A percentile compares a stretch with the other conserved stretches of the same genome.
These are phyloP conservation scores for Cymbidium sinense DNA, from an alignment of 106 monocot species.

Conservation along the genomic window DNA sequence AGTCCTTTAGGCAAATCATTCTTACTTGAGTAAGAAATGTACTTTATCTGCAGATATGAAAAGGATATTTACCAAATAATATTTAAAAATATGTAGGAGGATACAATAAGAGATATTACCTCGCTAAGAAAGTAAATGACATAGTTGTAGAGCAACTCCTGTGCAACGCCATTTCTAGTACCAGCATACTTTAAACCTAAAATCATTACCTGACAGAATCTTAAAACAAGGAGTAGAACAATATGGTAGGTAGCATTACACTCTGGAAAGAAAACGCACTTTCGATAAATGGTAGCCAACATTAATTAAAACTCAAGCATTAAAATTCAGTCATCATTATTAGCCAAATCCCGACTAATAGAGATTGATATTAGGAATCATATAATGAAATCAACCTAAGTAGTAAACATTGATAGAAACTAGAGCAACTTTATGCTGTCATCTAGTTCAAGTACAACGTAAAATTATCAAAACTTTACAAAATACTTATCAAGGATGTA, in stretches of 20 bases:
- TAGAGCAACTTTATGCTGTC: not conserved
- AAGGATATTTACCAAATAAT: constrained; percentile 1
- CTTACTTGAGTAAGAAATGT: constrained; percentile 28
- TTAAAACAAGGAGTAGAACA: not conserved
- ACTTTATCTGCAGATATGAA: constrained; percentile 67
- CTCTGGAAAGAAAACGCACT: not conserved
- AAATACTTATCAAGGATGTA: not conserved
- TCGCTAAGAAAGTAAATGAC: constrained; percentile 81
- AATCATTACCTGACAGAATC: constrained; percentile 6
- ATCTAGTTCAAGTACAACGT: not conserved
- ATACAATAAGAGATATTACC: constrained; percentile 24
- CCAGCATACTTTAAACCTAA: constrained; percentile 89
- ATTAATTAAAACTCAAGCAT: not conserved
- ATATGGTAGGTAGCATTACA: constrained; percentile 1
- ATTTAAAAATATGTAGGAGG: not conserved
- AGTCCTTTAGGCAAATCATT: constrained; percentile 65
- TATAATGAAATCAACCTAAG: not conserved
- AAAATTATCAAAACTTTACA: not conserved
- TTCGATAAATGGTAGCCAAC: not conserved
- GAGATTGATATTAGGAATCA: not conserved
- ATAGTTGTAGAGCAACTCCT: constrained; percentile 83
- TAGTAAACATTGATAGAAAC: not conserved
- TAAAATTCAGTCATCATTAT: not conserved
- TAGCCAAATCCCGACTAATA: not conserved
- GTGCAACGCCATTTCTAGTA: constrained; percentile 78